These are phyloP conservation scores for Elaeagnus macrophylla DNA, from an alignment of 306 rosid genomes.

Conservation along the genomic window DNA sequence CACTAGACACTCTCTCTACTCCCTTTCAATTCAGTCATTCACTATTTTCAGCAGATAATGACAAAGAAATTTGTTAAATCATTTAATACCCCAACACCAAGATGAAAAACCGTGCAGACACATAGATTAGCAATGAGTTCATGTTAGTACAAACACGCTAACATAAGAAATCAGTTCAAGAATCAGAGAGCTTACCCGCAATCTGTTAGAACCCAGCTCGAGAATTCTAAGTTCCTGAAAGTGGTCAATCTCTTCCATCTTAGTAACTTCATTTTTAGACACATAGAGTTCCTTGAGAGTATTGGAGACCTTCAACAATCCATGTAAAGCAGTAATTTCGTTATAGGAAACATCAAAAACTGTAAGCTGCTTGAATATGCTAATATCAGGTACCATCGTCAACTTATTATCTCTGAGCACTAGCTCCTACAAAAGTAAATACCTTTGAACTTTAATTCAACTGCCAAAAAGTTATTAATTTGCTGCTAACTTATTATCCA, in stretches of 20 bases:
- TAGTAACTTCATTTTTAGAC: constrained; percentile 67
- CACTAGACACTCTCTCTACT: too few relatives aligned
- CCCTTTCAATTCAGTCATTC: too few relatives aligned
- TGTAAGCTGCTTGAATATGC: constrained; percentile 60
- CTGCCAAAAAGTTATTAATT: neutral
- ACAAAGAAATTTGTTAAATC: neutral
- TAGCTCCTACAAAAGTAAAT: constrained; percentile 45
- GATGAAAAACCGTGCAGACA: neutral
- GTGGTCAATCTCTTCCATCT: constrained; percentile 83
- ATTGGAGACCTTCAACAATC: constrained; percentile 45
- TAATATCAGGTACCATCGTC: constrained; percentile 54
- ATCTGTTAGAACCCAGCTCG: constrained; percentile 82
- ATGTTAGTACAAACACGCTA: too few relatives aligned
- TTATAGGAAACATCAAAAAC: constrained; percentile 82
- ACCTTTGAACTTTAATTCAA: neutral
- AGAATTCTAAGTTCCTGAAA: constrained; percentile 61
- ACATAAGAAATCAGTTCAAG: too few relatives aligned
- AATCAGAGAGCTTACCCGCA: constrained; percentile 52
- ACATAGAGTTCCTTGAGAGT: constrained; percentile 78
- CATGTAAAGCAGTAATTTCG: constrained; percentile 60
- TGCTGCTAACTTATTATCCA: too few relatives aligned
- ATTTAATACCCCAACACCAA: constrained; percentile 1
- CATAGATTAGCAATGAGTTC: neutral
- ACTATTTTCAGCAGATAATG: too few relatives aligned
- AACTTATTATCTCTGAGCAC: constrained; percentile 79